A percentile compares a stretch with the other conserved stretches of the same genome.
These are phyloP conservation scores for Polygonum maritimum DNA, from an alignment of 148 eudicot genomes.

Conservation along the genomic window DNA sequence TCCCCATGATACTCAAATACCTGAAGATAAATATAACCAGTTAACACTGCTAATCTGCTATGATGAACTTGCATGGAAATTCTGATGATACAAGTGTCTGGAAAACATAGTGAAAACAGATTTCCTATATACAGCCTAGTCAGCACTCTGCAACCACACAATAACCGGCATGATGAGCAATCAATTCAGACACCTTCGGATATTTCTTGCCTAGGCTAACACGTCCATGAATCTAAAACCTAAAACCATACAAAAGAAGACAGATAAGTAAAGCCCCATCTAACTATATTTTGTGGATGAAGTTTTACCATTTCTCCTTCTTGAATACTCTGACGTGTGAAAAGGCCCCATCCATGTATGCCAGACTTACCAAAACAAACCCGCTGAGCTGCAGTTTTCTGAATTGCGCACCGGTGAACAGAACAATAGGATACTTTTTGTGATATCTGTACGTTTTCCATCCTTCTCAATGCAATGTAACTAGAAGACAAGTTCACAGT, in stretches of 20 bases:
- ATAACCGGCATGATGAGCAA: background rate
- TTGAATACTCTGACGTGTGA: constrained; percentile 74
- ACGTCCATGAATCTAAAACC: background rate
- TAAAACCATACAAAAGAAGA: background rate
- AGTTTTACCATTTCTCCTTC: constrained; percentile 89
- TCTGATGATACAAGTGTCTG: background rate
- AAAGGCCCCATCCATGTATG: constrained; percentile 99
- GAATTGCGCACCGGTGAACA: constrained; percentile 52
- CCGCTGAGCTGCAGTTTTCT: constrained; percentile 58
- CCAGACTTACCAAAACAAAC: constrained; percentile 92
- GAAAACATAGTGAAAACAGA: background rate
- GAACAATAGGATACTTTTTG: constrained; percentile 77
- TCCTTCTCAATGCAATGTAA: constrained; percentile 69
- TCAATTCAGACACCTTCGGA: background rate
- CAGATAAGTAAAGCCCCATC: background rate
- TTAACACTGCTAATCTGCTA: background rate
- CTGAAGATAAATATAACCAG: constrained; percentile 23
- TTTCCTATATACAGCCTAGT: background rate
- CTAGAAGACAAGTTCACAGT: constrained; percentile 28
- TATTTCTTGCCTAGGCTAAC: background rate
- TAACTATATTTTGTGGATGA: background rate
- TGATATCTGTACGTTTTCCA: constrained; percentile 42
- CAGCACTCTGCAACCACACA: background rate
- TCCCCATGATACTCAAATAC: constrained; percentile 95
- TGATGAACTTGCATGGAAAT: background rate